These are phyloP conservation scores for Fagopyrum tataricum DNA, from an alignment of 148 eudicot genomes.

Conservation along the genomic window DNA sequence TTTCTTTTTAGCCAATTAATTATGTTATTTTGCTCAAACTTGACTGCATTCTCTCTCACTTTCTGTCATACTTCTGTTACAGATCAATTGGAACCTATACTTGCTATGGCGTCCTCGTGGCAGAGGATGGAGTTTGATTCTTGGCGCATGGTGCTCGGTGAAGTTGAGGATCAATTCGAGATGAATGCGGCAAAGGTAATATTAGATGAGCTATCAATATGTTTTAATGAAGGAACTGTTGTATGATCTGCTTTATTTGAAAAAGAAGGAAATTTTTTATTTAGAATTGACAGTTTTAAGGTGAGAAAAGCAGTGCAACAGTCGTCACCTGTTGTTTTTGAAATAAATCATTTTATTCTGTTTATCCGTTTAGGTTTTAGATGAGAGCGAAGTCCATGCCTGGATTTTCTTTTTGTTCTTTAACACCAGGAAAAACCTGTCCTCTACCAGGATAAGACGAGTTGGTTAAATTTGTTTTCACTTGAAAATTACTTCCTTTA, in stretches of 20 bases:
- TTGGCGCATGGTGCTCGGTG: slow-evolving; percentile 79
- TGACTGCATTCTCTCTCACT: neutral
- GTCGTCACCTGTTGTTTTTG: neutral
- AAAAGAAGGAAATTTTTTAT: neutral
- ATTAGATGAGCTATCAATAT: neutral
- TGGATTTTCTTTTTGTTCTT: neutral
- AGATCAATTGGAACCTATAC: slow-evolving; percentile 64
- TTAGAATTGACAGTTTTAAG: too few relatives aligned
- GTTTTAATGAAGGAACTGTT: neutral
- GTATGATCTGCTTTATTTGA: neutral
- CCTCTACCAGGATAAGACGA: neutral
- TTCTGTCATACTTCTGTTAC: slow-evolving; percentile 11
- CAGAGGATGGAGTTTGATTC: slow-evolving; percentile 76
- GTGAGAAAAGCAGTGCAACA: neutral
- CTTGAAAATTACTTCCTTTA: neutral
- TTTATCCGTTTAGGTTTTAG: too few relatives aligned
- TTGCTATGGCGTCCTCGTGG: slow-evolving; percentile 51
- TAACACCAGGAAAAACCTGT: neutral
- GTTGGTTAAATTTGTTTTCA: neutral
- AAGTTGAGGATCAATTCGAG: slow-evolving; percentile 68
- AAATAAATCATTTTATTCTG: neutral
- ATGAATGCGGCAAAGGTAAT: slow-evolving; percentile 79
- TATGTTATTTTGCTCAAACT: neutral
- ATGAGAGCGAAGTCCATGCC: neutral
- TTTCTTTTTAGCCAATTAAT: neutral